Evolutionary conservation across 768 basidiomycete genomes (phyloP).

Genomic region (Boletus speciosus): DNA sequence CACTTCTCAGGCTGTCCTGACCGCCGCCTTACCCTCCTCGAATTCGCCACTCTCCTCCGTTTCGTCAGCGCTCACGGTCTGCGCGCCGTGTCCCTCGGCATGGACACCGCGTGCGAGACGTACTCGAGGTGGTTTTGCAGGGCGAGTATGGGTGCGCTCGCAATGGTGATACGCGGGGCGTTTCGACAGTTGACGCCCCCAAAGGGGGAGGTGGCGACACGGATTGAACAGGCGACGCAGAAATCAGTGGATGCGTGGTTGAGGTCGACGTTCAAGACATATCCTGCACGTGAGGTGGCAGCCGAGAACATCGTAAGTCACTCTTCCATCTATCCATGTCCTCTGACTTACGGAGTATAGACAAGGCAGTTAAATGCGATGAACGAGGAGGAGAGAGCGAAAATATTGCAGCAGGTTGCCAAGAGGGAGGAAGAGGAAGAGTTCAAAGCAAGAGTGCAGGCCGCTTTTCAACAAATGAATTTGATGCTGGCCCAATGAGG

Average conservation of each 20-base stretch:
- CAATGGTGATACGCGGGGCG: neutral
- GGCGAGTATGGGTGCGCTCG: neutral
- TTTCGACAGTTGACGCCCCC: neutral
- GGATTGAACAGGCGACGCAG: neutral
- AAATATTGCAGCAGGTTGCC: neutral
- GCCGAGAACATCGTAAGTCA: conserved; percentile 3
- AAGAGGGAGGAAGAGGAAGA: neutral
- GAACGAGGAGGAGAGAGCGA: neutral
- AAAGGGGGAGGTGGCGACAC: neutral
- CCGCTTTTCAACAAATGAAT: neutral
- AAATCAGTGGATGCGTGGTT: conserved; percentile 9
- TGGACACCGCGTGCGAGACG: conserved; percentile 11
- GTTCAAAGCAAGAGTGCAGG: neutral
- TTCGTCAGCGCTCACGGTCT: conserved; percentile 6
- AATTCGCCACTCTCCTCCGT: conserved; percentile 9
- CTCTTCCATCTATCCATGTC: no score
- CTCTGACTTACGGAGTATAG: neutral
- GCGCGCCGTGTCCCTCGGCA: neutral
- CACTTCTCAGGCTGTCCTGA: neutral
- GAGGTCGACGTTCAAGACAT: conserved; percentile 1
- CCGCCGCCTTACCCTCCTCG: conserved; percentile 7
- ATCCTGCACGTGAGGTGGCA: conserved; percentile 3
- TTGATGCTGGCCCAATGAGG: neutral
- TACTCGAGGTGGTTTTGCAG: conserved; percentile 12
- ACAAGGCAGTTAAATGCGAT: neutral